These are phyloP conservation scores for Jaltomata sinuosa DNA, from an alignment of 257 asterid species.

Conservation along the genomic window DNA sequence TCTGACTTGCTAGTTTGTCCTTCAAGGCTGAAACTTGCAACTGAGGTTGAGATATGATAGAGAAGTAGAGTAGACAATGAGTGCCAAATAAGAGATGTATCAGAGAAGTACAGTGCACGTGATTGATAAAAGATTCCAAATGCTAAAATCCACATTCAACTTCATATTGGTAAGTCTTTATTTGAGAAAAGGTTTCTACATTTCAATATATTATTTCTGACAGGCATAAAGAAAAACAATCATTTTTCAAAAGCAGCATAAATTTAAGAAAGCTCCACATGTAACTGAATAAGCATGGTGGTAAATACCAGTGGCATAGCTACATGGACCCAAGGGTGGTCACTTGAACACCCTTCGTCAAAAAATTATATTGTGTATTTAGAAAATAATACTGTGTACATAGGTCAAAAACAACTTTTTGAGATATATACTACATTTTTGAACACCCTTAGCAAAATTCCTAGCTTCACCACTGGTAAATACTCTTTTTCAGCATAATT, in stretches of 20 bases:
- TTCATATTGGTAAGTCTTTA: background rate
- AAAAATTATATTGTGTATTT: too few relatives aligned
- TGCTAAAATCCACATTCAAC: background rate
- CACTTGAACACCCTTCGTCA: too few relatives aligned
- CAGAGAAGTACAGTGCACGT: background rate
- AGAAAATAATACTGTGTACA: too few relatives aligned
- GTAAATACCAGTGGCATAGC: too few relatives aligned
- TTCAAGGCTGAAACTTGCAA: slow-evolving; percentile 58
- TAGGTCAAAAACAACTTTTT: too few relatives aligned
- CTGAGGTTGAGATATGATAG: slow-evolving; percentile 22
- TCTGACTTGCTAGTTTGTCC: slow-evolving; percentile 63
- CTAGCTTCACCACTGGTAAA: too few relatives aligned
- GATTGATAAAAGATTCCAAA: background rate
- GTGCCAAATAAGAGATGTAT: background rate
- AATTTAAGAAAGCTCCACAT: background rate
- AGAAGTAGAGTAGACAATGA: background rate
- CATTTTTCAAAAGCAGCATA: background rate
- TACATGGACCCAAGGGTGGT: too few relatives aligned
- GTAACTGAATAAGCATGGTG: background rate
- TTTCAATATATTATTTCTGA: background rate
- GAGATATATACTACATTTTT: too few relatives aligned
- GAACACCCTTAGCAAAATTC: too few relatives aligned
- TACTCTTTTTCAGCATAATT: background rate
- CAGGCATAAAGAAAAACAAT: background rate
- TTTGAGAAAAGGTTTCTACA: background rate